Evolutionary conservation across 495 filamentous ascomycete species (phyloP), one percentile per base, ranked within the genome.

Genomic region (Xylaria cubensis): DNA sequence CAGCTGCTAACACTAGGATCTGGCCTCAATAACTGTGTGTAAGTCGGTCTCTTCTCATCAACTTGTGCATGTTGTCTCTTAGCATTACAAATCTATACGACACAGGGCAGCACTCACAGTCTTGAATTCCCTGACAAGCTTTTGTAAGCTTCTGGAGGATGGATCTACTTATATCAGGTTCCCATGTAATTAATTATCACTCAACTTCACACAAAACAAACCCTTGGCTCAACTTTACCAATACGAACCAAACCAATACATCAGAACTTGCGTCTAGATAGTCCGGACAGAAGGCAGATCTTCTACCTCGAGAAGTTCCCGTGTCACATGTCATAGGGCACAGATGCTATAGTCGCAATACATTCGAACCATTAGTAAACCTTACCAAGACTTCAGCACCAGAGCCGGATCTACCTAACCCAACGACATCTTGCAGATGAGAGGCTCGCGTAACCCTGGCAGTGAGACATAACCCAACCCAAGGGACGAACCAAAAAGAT

Each of bases 311-410:
- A 29, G 4, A 42, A 17, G 24, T 24, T 42, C 61, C 61, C 36
- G 61, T 39, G 41, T 64, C 41, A 42, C 39, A 64, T 64, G 61
- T 19, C 10, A 9, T 29, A 29, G 21, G 15, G 19, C 26, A 32
- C 53, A 56, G 53, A 56, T 56, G 26, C 26, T 56, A 56, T 56
- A 56, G 24, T 56, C 26, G 13, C 53, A 56, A 56, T 56, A 56
- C 53, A 56, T 9, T 26, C 53, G 12, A 56, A 4, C 21, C 58
- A 61, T 61, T 61, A 61, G 58, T 61, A 61, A 61, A 61, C 58
- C 32, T 61, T 39, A 61, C 61, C 61, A 46, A 64, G 36, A 19
- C 32, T 21, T 2, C 39, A 44, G 21, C 61, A 26, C 6, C 61
- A 24, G 24, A 29, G 17, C 2, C 44, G n/a, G 46, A 50, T 50